Conservation (phyloP, 2,329 filamentous ascomycete genomes). For the Ilyonectria robusta region DNA sequence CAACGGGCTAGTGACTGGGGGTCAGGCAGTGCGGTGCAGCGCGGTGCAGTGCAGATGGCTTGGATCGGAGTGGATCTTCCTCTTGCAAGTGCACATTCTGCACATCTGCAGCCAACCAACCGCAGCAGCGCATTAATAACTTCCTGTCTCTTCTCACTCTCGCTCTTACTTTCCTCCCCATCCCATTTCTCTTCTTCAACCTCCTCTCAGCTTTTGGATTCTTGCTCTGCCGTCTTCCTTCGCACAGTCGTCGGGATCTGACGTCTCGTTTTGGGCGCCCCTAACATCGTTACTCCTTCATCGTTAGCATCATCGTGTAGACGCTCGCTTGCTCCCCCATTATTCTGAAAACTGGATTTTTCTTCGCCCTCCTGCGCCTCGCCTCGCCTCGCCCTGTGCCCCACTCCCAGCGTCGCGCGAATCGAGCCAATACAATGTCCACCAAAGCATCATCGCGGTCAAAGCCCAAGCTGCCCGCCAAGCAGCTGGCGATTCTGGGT, state of each 20-base stretch:
- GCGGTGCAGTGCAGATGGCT: slow-evolving; percentile 14
- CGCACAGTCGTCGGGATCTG: background rate
- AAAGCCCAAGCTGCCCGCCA: slow-evolving; percentile 77
- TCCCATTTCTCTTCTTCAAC: background rate
- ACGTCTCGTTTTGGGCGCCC: background rate
- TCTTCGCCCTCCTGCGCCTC: slow-evolving; percentile 7
- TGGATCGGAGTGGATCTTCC: slow-evolving; percentile 18
- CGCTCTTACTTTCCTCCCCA: background rate
- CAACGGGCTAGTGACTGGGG: slow-evolving; percentile 11
- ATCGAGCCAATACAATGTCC: slow-evolving; percentile 39
- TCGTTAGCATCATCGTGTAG: slow-evolving; percentile 10
- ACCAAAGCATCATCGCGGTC: slow-evolving; percentile 34
- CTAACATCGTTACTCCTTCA: background rate
- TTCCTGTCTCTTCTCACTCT: slow-evolving; percentile 15
- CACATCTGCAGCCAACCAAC: slow-evolving; percentile 18
- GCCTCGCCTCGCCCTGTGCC: slow-evolving; percentile 1
- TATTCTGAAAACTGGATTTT: slow-evolving; percentile 14
- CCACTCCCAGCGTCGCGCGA: slow-evolving; percentile 21
- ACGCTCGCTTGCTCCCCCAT: slow-evolving; percentile 5
- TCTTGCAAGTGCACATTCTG: slow-evolving; percentile 13
- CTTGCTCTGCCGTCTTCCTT: background rate
- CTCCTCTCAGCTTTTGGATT: background rate
- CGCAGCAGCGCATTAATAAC: slow-evolving; percentile 31
- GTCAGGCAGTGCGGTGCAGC: background rate
- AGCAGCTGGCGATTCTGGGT: slow-evolving; percentile 86